Base-by-base conservation (phyloP, 2,329 filamentous ascomycete genomes). In the Ophiognomonia clavigignenti-juglandacearum region DNA sequence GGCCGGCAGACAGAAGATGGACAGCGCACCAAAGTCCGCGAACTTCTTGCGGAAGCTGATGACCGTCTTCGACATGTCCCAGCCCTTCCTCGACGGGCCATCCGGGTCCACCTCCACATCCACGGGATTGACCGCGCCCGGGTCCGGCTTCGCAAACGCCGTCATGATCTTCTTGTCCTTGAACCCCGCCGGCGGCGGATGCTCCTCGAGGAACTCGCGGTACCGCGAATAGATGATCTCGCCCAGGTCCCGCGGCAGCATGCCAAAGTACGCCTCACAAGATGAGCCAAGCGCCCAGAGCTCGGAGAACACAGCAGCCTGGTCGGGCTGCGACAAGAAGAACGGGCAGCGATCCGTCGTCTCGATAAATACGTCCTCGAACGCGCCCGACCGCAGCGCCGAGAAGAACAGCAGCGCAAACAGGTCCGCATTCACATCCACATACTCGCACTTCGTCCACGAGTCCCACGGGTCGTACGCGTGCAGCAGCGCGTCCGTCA, bases 341-440 rank as follows among this genome's bases (percentile, higher is more conserved):
- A 82, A 64, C 0, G 78, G 80, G 54, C 81, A 82, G 7, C 78
- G 69, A 56, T 83, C 80, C 0, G 76, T 79, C 1, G 81, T 76
- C 58, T 83, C 80, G 11, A 78, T 65, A 55, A 82, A 83, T 1
- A 83, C 75, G 49, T 84, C 79, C 50, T 83, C 78, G 36, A 83
- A 74, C 0, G 74, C 79, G 6, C 70, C 66, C 54, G 74, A 77
- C 20, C 78, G 68, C 23, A 78, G 68, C 1, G 75, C 72, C 48
- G 75, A 80, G 57, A 83, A 82, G 44, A 81, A 68, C 1, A 76
- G 69, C 29, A 83, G 68, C 0, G 73, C 71, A 43, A 82, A 66
- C 6, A 83, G 69, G 53, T 83, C 79, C 1, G 72, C 65, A 48
- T 70, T 68, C 14, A 70, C 56, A 54, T 75, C 68, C n/a, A 74